Evolutionary conservation across 2,329 filamentous ascomycete species (phyloP), one percentile per base, ranked within the genome.

Genomic region (Coniochaeta sp.): DNA sequence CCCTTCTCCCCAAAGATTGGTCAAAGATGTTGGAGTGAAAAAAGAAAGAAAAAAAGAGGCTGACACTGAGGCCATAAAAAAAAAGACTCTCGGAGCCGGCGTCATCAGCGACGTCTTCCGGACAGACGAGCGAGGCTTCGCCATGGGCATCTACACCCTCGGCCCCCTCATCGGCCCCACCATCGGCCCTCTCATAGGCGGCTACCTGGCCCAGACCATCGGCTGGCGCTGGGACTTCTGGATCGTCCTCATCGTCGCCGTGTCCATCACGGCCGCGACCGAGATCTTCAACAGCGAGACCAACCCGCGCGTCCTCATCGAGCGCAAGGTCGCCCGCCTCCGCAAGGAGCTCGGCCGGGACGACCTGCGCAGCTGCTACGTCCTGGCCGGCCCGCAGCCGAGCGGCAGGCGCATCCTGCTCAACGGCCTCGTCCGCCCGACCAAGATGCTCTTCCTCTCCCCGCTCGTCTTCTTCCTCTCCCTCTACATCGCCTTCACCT

Each of bases 31-130:
- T n/a, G n/a, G n/a, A n/a, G n/a, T n/a, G n/a, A n/a, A n/a, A n/a
- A n/a, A n/a, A n/a, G 31, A 33, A 6, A 33, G 31, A 11, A 11
- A 38, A 57, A 24, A 4, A 2, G 7, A 19, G 56, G 19, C 36
- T 44, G 12, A 40, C 33, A 59, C 55, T 14, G 11, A 9, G 17
- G 9, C 11, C 33, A 17, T n/a, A n/a, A n/a, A n/a, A n/a, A n/a
- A n/a, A n/a, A 19, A 67, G 64, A 79, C 85, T 56, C 71, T 85
- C 22, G 82, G 80, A 26, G 81, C 80, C 1, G 82, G 78, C 8
- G 76, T 84, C 38, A 82, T 83, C 59, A 76, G 79, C 6, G 83
- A 86, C 65, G 67, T 84, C n/a, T 79, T 83, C 65, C 75, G 74
- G 16, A 68, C 79, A 34, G 73, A 77, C 61, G 68, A 78, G 66